A percentile compares a stretch with the other conserved stretches of the same genome.
These are phyloP conservation scores for Sugiyamaella novakii DNA, from an alignment of 1,139 yeast genomes.

Conservation along the genomic window DNA sequence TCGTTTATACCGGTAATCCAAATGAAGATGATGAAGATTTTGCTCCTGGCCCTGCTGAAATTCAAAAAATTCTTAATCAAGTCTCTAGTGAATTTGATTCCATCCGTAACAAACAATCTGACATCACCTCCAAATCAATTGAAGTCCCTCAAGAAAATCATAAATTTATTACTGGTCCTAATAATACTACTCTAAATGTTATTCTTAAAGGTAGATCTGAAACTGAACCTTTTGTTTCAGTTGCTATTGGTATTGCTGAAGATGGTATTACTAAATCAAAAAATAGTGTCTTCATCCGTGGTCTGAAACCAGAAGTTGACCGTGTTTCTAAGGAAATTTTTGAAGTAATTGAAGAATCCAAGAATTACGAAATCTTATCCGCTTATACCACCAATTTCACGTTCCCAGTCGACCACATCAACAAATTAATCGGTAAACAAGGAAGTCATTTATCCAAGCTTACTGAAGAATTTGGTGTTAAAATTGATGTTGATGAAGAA, in stretches of 20 bases:
- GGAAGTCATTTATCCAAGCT: slow-evolving; percentile 73
- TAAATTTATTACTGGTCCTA: slow-evolving; percentile 51
- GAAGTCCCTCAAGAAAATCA: slow-evolving; percentile 59
- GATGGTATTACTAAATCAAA: slow-evolving; percentile 49
- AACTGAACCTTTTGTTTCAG: slow-evolving; percentile 34
- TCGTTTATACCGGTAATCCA: slow-evolving; percentile 44
- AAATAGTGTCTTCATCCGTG: slow-evolving; percentile 59
- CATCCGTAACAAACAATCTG: slow-evolving; percentile 61
- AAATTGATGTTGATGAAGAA: slow-evolving; percentile 66
- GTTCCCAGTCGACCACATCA: slow-evolving; percentile 68
- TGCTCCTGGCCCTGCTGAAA: slow-evolving; percentile 48
- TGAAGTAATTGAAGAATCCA: slow-evolving; percentile 61
- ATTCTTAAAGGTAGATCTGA: slow-evolving; percentile 45
- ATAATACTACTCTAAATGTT: slow-evolving; percentile 49
- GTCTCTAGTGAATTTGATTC: slow-evolving; percentile 55
- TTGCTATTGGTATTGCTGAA: slow-evolving; percentile 34
- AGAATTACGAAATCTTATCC: slow-evolving; percentile 61
- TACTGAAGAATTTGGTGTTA: slow-evolving; percentile 77
- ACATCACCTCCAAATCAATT: slow-evolving; percentile 56
- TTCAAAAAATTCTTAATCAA: slow-evolving; percentile 42
- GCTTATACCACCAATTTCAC: slow-evolving; percentile 56
- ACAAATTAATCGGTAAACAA: slow-evolving; percentile 86
- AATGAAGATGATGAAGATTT: slow-evolving; percentile 47
- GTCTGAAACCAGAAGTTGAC: slow-evolving; percentile 60
- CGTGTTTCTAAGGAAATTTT: slow-evolving; percentile 56